These are phyloP conservation scores for Gaertneriomyces semiglobifer DNA, from an alignment of 192 early-diverging fungal genomes.

Conservation along the genomic window DNA sequence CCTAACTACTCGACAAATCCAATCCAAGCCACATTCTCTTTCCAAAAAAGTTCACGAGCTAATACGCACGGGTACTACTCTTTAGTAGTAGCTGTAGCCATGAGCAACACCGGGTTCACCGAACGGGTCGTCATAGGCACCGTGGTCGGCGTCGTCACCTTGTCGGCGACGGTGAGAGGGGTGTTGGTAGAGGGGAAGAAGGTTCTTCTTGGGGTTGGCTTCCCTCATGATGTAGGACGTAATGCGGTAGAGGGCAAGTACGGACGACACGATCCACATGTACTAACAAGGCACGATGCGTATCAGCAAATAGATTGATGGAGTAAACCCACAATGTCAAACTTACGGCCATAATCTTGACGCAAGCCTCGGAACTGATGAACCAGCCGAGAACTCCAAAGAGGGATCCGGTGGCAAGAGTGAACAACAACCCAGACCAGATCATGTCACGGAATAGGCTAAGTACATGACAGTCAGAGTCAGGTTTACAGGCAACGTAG, in stretches of 20 bases:
- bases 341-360: slow-evolving; percentile 29
- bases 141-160: neutral
- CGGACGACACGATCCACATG: slow-evolving; percentile 25
- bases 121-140: slow-evolving; percentile 11
- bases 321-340: neutral
- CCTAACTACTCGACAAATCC: too few species aligned
- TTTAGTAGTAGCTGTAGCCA: too few species aligned
- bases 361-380: slow-evolving; percentile 9
- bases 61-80: too few species aligned
- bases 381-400: slow-evolving; percentile 29
- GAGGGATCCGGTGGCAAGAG: slow-evolving; percentile 24
- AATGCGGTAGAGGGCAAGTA: slow-evolving; percentile 22
- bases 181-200: slow-evolving; percentile 17
- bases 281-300: slow-evolving; percentile 15
- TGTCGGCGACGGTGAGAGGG: neutral
- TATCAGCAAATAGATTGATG: neutral
- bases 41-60: too few species aligned
- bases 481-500: neutral
- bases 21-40: too few species aligned
- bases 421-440: slow-evolving; percentile 18
- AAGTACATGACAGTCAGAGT: neutral
- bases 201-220: slow-evolving; percentile 17
- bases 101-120: slow-evolving; percentile 22
- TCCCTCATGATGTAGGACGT: slow-evolving; percentile 24
- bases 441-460: slow-evolving; percentile 23